A percentile compares a stretch with the other conserved stretches of the same genome.
These are phyloP conservation scores for Epichloe scottii DNA, from an alignment of 2,329 filamentous ascomycete genomes.

Conservation along the genomic window DNA sequence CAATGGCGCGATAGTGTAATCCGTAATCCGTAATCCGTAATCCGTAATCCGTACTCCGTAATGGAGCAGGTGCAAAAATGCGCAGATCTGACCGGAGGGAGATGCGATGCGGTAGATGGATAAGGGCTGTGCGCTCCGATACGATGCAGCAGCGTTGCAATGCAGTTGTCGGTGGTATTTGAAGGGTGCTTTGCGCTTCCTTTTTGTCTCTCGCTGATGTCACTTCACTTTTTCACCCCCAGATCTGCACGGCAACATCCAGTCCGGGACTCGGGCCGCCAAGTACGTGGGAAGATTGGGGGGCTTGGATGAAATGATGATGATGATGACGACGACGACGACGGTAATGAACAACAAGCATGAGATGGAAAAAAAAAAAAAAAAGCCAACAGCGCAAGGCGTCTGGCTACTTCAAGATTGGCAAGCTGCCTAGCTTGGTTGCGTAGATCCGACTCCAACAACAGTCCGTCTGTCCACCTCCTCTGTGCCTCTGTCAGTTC, in stretches of 20 bases:
- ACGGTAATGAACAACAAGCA: neutral
- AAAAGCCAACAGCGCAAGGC: neutral
- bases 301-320: neutral
- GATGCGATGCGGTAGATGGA: neutral
- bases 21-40: no score
- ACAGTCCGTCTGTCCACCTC: no score
- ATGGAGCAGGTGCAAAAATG: neutral
- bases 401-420: no score
- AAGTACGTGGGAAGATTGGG: neutral
- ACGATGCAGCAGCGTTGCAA: neutral
- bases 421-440: no score
- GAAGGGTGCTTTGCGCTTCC: neutral
- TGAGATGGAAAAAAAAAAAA: neutral
- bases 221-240: neutral
- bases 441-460: no score
- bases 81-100: neutral
- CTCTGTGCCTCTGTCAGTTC: neutral
- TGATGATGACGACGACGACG: neutral
- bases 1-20: neutral
- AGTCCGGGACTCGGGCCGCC: neutral
- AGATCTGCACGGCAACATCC: neutral
- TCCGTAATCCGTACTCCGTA: no score
- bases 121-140: neutral
- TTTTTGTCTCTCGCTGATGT: conserved; percentile 1
- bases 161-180: neutral